These are phyloP conservation scores for Mrakia gelida DNA, from an alignment of 768 basidiomycete genomes.

Conservation along the genomic window DNA sequence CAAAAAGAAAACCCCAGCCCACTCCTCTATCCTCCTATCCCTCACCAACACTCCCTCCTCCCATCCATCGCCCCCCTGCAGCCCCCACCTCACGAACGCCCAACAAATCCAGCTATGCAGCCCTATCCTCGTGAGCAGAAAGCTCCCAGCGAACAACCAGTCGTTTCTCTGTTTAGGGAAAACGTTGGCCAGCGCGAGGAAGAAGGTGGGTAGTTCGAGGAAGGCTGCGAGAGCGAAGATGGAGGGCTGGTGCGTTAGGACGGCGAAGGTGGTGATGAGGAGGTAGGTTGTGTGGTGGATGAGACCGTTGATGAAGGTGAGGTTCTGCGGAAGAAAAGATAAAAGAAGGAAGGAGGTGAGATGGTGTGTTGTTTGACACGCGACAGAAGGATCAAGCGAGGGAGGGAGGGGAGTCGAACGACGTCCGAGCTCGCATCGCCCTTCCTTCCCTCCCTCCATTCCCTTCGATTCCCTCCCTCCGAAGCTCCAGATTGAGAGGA, in stretches of 20 bases:
- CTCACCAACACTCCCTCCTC: not conserved
- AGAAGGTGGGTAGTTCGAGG: slow-evolving; percentile 27
- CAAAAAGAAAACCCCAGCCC: not conserved
- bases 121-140: not conserved
- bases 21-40: not conserved
- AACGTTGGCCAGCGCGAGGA: slow-evolving; percentile 16
- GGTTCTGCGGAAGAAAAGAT: not conserved
- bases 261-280: not conserved
- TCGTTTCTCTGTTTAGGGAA: slow-evolving; percentile 4
- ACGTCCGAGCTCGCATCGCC: not conserved
- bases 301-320: slow-evolving; percentile 15
- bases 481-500: not conserved
- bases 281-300: slow-evolving; percentile 17
- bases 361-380: not conserved
- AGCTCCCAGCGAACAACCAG: slow-evolving; percentile 9
- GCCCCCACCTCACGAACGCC: not conserved
- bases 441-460: not conserved
- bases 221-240: slow-evolving; percentile 16
- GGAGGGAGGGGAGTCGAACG: not conserved
- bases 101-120: slow-evolving; percentile 2
- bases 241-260: not conserved
- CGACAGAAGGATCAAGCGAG: not conserved
- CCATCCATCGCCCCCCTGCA: not conserved
- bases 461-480: not conserved
- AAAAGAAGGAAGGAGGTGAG: not conserved